Evolutionary conservation across 78 protist species (phyloP).

Genomic region (Monocercomonoides exilis): DNA sequence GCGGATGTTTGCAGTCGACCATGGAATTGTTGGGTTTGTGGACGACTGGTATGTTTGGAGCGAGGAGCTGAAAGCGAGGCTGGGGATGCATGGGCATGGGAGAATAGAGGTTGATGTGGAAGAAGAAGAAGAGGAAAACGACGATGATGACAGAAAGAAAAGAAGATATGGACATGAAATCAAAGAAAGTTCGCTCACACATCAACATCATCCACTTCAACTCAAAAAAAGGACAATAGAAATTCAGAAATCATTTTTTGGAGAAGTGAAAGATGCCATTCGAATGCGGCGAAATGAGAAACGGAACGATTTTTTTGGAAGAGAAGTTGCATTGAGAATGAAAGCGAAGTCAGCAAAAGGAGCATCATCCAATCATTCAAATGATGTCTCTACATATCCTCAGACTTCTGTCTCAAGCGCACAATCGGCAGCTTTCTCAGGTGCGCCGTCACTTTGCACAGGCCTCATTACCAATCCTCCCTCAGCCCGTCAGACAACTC

Average conservation of each 20-base stretch:
- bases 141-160: too few species aligned
- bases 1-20: not conserved
- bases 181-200: too few species aligned
- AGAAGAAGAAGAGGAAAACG: too few species aligned
- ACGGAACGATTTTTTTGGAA: not conserved
- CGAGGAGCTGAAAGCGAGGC: too few species aligned
- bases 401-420: not conserved
- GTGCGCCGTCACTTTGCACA: not conserved
- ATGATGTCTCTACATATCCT: not conserved
- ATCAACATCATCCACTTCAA: too few species aligned
- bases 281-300: too few species aligned
- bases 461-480: not conserved
- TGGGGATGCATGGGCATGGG: too few species aligned
- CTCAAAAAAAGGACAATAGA: too few species aligned
- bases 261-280: too few species aligned
- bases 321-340: not conserved
- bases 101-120: too few species aligned
- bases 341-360: not conserved
- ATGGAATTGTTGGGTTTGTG: not conserved
- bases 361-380: not conserved
- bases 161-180: too few species aligned
- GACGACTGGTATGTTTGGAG: not conserved
- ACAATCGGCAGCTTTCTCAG: not conserved
- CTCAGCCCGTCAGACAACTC: not conserved
- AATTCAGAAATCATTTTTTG: too few species aligned